These are phyloP conservation scores for Castanea sativa DNA, from an alignment of 306 rosid species.

Conservation along the genomic window DNA sequence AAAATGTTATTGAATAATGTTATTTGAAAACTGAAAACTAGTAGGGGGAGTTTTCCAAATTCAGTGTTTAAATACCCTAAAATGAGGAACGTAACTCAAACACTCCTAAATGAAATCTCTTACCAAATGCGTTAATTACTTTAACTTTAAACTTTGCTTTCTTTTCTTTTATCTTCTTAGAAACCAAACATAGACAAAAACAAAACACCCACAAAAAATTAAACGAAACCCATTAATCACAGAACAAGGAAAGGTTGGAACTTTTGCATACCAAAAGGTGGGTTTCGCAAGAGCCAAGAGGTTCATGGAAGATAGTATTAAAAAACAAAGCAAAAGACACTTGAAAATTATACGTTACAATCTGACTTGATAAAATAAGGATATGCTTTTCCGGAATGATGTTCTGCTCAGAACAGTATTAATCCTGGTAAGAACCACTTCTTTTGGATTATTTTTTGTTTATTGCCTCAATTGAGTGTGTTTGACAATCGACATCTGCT, in stretches of 20 bases:
- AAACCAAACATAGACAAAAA: background rate
- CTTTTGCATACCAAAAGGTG: constrained; percentile 33
- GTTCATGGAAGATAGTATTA: constrained; percentile 30
- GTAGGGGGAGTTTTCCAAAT: too few relatives aligned
- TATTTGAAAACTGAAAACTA: too few relatives aligned
- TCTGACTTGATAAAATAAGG: background rate
- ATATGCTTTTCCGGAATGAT: background rate
- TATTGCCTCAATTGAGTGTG: too few relatives aligned
- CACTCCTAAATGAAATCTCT: too few relatives aligned
- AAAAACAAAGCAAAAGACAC: constrained; percentile 19
- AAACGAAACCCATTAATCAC: background rate
- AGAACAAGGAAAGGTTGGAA: constrained; percentile 3
- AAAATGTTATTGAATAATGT: too few relatives aligned
- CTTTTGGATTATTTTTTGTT: too few relatives aligned
- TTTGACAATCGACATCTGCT: too few relatives aligned
- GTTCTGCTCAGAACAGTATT: background rate
- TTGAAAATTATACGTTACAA: background rate
- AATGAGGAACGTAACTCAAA: too few relatives aligned
- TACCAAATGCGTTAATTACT: too few relatives aligned
- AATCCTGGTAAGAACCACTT: background rate
- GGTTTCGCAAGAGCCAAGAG: constrained; percentile 4
- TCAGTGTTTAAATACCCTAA: too few relatives aligned
- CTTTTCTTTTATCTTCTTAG: background rate
- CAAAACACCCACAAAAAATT: background rate
- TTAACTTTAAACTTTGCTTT: too few relatives aligned